These are phyloP conservation scores for Psidium guajava DNA, from an alignment of 345 rosid genomes.

Conservation along the genomic window DNA sequence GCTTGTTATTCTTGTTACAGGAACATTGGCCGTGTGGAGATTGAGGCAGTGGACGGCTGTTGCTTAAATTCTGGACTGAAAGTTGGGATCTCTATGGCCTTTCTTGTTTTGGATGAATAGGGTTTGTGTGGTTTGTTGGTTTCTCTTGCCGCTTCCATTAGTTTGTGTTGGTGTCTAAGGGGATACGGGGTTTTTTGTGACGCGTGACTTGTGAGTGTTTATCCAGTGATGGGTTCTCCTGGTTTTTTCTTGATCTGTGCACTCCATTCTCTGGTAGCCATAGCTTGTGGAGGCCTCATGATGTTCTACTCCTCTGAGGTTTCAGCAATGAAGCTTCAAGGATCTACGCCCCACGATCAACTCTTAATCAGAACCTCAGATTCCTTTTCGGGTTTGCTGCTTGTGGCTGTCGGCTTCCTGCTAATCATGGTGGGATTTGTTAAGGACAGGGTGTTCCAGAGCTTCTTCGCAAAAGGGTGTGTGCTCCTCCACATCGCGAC, in stretches of 20 bases:
- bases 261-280: constrained; percentile 70
- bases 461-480: constrained; percentile 78
- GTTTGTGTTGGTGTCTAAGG: not conserved
- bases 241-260: constrained; percentile 42
- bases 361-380: constrained; percentile 75
- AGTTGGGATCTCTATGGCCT: not conserved
- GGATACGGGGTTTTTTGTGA: not conserved
- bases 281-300: constrained; percentile 63
- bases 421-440: constrained; percentile 83
- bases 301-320: constrained; percentile 70
- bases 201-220: not conserved
- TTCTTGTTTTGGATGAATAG: not conserved
- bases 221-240: constrained; percentile 18
- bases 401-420: constrained; percentile 58
- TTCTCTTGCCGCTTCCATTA: not conserved
- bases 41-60: not conserved
- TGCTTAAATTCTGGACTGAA: not conserved
- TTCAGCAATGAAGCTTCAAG: constrained; percentile 57
- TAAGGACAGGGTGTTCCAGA: constrained; percentile 65
- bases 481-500: constrained; percentile 54
- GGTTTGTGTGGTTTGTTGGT: not conserved
- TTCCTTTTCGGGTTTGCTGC: constrained; percentile 86
- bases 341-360: constrained; percentile 89
- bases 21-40: not conserved
- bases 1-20: not conserved